Percentiles rank a stretch among this genome's conserved stretches.
Evolutionary conservation across 2,329 filamentous ascomycete species (phyloP).

Genomic region (Monosporascus sp.): DNA sequence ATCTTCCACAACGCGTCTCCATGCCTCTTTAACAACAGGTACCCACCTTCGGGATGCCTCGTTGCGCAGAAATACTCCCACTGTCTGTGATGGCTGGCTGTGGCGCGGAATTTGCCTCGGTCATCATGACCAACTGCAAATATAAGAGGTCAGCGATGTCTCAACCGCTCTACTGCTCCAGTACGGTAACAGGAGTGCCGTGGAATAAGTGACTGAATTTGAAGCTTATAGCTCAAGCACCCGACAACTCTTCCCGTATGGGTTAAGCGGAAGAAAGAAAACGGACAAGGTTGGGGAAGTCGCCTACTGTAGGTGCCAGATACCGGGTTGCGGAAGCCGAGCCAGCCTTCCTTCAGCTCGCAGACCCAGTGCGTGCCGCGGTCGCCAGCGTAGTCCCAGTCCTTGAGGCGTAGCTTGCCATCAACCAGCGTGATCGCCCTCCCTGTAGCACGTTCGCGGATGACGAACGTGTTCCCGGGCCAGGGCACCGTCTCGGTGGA

Average conservation of each 20-base stretch:
- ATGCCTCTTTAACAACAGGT: constrained; percentile 26
- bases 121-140: constrained; percentile 25
- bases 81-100: constrained; percentile 15
- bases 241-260: no score
- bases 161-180: neutral
- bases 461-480: constrained; percentile 26
- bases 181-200: neutral
- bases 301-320: constrained; percentile 21
- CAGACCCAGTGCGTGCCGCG: constrained; percentile 32
- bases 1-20: constrained; percentile 25
- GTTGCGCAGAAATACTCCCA: constrained; percentile 28
- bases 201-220: neutral
- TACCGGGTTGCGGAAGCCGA: constrained; percentile 32
- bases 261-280: no score
- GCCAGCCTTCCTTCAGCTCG: constrained; percentile 31
- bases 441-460: constrained; percentile 21
- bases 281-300: neutral
- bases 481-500: neutral
- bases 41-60: constrained; percentile 26
- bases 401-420: constrained; percentile 21
- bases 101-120: constrained; percentile 16
- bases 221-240: no score
- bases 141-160: no score
- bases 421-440: constrained; percentile 26
- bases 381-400: neutral